Evolutionary conservation across 495 filamentous ascomycete genomes (phyloP), one percentile per base, ranked within the genome.

Genomic region (Neurospora tetrasperma): DNA sequence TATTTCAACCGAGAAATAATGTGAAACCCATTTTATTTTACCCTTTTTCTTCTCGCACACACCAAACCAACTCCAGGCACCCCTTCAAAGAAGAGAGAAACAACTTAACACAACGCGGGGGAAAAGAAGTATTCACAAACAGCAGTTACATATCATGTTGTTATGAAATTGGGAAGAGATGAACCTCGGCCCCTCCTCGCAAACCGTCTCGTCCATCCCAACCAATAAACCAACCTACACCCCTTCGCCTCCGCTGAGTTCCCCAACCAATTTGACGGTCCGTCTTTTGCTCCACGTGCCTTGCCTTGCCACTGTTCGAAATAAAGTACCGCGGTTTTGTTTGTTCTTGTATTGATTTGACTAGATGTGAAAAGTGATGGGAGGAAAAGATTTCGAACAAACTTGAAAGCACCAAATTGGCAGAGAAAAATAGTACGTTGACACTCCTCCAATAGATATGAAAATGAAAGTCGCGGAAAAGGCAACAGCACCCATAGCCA

Each of bases 351-450:
- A 66, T 66, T 66, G 54, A 66, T 66, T 62, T 66, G 54, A 35
- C 54, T 66, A 66, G 54, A 66, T 66, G 54, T 66, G 54, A 66
- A 66, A 35, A 66, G 54, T 66, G 48, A 7, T 59, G 54, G 54
- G 27, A 66, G 54, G 54, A 66, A 35, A 66, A 66, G 54, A 66
- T 66, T n/a, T 66, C 27, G 54, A 66, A 66, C 54, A 66, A 66
- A 66, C 54, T 31, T 66, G 14, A 66, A 66, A 66, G 54, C 54
- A 66, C 54, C 54, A 66, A 38, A 66, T 66, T 35, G 54, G 54
- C 54, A 66, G 54, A 66, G 27, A 66, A 66, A 66, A 66, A 66
- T 66, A 66, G 54, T 66, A 66, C 54, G 23, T 66, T 66, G 54
- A 66, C 54, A 66, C 54, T 66, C 54, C 27, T 66, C 27, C 54